These are phyloP conservation scores for Ceratocystis smalleyi DNA, from an alignment of 2,329 filamentous ascomycete genomes.

Conservation along the genomic window DNA sequence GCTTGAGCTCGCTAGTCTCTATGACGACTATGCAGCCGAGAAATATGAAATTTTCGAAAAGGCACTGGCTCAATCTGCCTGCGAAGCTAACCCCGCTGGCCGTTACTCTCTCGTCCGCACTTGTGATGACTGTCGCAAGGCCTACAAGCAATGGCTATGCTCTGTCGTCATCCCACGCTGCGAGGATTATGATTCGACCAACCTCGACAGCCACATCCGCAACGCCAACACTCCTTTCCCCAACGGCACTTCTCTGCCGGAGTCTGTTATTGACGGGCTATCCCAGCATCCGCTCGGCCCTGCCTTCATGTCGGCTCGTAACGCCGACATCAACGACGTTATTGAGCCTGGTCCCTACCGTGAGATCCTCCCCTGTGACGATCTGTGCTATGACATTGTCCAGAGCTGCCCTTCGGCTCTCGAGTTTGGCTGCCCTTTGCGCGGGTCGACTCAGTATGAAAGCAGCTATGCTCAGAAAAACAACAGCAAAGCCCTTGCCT, in stretches of 20 bases:
- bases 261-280: slow-evolving; percentile 20
- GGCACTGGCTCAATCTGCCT: slow-evolving; percentile 69
- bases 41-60: slow-evolving; percentile 69
- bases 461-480: slow-evolving; percentile 25
- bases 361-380: slow-evolving; percentile 75
- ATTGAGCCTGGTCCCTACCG: slow-evolving; percentile 82
- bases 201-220: slow-evolving; percentile 35
- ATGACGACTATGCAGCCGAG: slow-evolving; percentile 56
- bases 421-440: slow-evolving; percentile 56
- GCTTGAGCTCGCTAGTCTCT: slow-evolving; percentile 49
- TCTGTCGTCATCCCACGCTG: slow-evolving; percentile 85
- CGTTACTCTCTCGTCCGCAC: slow-evolving; percentile 66
- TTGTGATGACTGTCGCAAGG: slow-evolving; percentile 59
- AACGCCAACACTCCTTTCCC: slow-evolving; percentile 57
- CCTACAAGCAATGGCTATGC: slow-evolving; percentile 93
- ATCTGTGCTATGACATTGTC: slow-evolving; percentile 75
- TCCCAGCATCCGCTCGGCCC: slow-evolving; percentile 22
- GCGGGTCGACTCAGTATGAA: slow-evolving; percentile 24
- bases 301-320: slow-evolving; percentile 43
- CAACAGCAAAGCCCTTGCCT: slow-evolving; percentile 22
- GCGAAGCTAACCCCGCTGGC: slow-evolving; percentile 57
- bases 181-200: slow-evolving; percentile 55
- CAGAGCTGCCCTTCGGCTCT: slow-evolving; percentile 67
- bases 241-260: slow-evolving; percentile 44
- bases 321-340: slow-evolving; percentile 51